Base-by-base conservation (phyloP, 108 stramenopile species). In the Pseudonitzschia pungens region DNA sequence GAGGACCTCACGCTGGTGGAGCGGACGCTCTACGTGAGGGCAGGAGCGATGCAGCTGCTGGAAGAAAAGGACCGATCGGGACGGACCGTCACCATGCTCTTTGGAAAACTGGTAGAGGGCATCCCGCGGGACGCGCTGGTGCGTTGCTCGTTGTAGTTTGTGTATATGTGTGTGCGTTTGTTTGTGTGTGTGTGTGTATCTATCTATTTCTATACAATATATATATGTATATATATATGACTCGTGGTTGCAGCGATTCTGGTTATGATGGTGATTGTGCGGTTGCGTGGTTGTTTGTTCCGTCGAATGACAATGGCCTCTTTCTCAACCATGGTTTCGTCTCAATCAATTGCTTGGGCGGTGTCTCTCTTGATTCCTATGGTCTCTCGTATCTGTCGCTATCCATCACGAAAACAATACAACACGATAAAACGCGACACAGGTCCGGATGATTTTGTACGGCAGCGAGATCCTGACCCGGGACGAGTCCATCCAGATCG, bases 381-480 rank as follows among this genome's bases (percentile, higher is more conserved):
- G 42, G 6, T 43, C 42, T 43, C 6, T 43, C 9, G 45, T 18
- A 11, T 48, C 9, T 48, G 14, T 18, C 45, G 5, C 2, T 6
- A 36, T 36, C 4, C 2, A 36, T 36, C 2, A 36, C 36, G 36
- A 36, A 5, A 36, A 36, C 36, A 36, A 36, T 5, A 36, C 36
- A 36, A 10, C 45, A n/a, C 18, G 16, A 12, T 48, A 14, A n/a
- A n/a, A n/a, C n/a, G n/a, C 18, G 14, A 4, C 9, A 58, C 29
- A 58, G 57, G 29, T 27, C 27, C 57, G 57, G 12, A 58, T 58
- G 15, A 58, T 58, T 11, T 10, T 58, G 21, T 58, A 58, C 29
- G 57, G 57, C 3, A 58, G n/a, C 10, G 20, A 58, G 29, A 58
- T 58, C 14, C 10, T 58, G 29, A 58, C 57, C 27, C 15, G n/a